phyloP scores from a whole-genome alignment of 768 basidiomycete species.

The Phanerodontia chrysosporium region DNA sequence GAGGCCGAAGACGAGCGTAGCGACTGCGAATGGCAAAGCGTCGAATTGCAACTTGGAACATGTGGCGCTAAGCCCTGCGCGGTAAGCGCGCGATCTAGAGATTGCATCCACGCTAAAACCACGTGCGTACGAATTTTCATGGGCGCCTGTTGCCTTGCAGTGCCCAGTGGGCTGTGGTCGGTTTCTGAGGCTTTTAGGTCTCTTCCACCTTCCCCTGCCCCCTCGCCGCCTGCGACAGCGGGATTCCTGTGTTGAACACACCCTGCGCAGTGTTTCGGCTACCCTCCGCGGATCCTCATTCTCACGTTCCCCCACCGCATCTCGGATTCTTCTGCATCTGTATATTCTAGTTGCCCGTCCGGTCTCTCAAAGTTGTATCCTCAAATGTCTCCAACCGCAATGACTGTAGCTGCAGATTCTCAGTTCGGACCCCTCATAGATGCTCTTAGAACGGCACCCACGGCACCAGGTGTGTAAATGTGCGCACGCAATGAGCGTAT shows the following conservation, averaged over 20 bases:
- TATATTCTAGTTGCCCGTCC: slow-evolving; percentile 13
- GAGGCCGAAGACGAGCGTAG: neutral
- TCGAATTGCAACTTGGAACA: neutral
- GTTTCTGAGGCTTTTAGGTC: neutral
- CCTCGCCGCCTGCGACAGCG: neutral
- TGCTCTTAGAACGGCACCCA: slow-evolving; percentile 33
- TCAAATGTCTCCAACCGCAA: slow-evolving; percentile 52
- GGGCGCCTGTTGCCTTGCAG: neutral
- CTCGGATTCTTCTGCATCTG: slow-evolving; percentile 4
- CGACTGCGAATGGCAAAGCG: neutral
- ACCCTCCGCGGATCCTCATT: neutral
- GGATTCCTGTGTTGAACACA: neutral
- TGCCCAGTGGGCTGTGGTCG: neutral
- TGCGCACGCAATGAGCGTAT: neutral
- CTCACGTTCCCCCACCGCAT: neutral
- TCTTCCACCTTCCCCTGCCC: neutral
- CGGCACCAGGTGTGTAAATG: slow-evolving; percentile 33
- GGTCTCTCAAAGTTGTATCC: slow-evolving; percentile 24
- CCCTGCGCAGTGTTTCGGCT: neutral
- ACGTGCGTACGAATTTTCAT: slow-evolving; percentile 3
- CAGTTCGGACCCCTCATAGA: slow-evolving; percentile 45
- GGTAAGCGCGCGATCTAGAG: neutral
- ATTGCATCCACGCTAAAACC: neutral
- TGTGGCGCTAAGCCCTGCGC: neutral
- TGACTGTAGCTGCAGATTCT: slow-evolving; percentile 37